These are phyloP conservation scores for Malassezia dermatis DNA, from an alignment of 1,284 basidiomycete genomes.

Conservation along the genomic window DNA sequence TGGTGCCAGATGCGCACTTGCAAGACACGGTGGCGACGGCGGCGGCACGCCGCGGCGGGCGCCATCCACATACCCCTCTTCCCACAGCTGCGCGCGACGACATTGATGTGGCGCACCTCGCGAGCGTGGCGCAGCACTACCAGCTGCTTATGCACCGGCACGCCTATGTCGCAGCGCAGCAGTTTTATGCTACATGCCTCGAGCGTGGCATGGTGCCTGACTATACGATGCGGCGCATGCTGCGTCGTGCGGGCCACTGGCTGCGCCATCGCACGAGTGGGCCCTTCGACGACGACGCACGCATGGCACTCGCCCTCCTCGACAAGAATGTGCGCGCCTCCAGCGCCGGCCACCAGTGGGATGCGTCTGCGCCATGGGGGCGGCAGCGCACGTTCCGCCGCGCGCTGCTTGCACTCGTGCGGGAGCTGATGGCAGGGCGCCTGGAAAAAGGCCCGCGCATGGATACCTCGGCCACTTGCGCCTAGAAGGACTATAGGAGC, in stretches of 20 bases:
- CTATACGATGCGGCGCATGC: constrained; percentile 12
- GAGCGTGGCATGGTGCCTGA: constrained; percentile 6
- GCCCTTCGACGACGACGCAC: background rate
- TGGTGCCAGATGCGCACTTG: constrained; percentile 3
- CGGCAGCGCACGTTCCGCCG: constrained; percentile 5
- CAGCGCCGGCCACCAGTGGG: background rate
- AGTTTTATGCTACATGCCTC: constrained; percentile 9
- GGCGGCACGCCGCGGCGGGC: background rate
- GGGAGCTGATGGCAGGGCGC: constrained; percentile 5
- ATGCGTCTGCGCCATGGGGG: background rate
- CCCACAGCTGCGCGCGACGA: background rate
- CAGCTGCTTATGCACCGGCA: constrained; percentile 7
- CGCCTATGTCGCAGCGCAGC: constrained; percentile 7
- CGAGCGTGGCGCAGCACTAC: constrained; percentile 8
- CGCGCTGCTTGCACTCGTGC: constrained; percentile 4
- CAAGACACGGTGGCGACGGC: background rate
- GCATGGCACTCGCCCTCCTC: constrained; percentile 4
- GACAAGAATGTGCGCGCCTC: background rate
- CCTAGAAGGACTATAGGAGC: background rate
- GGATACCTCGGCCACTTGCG: background rate
- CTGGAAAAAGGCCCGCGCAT: background rate
- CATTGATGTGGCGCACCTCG: background rate
- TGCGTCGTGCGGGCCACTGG: constrained; percentile 11
- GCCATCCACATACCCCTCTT: background rate
- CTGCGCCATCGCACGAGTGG: background rate